Evolutionary conservation across 2,329 filamentous ascomycete species (phyloP).

Genomic region (Ophiocordyceps robertsii): DNA sequence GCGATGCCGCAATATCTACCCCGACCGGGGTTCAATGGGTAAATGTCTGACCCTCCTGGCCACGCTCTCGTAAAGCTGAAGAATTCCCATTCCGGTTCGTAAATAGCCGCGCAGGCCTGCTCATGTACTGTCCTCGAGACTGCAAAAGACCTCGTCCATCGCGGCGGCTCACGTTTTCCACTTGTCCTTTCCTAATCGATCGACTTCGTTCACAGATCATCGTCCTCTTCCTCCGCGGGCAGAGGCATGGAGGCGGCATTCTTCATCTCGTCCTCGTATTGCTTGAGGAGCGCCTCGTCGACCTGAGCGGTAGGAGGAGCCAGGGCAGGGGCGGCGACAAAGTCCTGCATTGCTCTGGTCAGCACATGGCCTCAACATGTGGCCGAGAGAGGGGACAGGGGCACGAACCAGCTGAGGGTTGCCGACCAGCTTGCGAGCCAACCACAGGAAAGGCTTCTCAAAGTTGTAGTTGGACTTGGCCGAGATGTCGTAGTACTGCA

Average conservation of each 20-base stretch:
- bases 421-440: constrained; percentile 94
- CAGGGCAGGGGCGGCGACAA: constrained; percentile 88
- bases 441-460: constrained; percentile 99
- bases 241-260: constrained; percentile 71
- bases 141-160: constrained; percentile 7
- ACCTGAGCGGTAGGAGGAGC: constrained; percentile 87
- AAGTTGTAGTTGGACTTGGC: constrained; percentile 99
- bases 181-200: constrained; percentile 6
- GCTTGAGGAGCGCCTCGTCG: constrained; percentile 65
- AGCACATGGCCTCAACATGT: constrained; percentile 1
- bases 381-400: background rate
- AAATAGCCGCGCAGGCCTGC: constrained; percentile 23
- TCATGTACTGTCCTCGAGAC: constrained; percentile 14
- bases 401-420: constrained; percentile 43
- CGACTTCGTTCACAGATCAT: constrained; percentile 39
- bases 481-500: constrained; percentile 99
- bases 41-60: constrained; percentile 16
- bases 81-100: constrained; percentile 20
- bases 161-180: constrained; percentile 11
- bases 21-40: constrained; percentile 16
- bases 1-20: constrained; percentile 18
- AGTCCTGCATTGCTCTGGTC: constrained; percentile 51
- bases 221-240: constrained; percentile 84
- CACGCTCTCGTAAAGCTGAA: constrained; percentile 22
- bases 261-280: constrained; percentile 84